Evolutionary conservation across 225 moss, liverwort and hornwort species (phyloP), one percentile per base, ranked within the genome.

Genomic region (Antitrichia curtipendula): DNA sequence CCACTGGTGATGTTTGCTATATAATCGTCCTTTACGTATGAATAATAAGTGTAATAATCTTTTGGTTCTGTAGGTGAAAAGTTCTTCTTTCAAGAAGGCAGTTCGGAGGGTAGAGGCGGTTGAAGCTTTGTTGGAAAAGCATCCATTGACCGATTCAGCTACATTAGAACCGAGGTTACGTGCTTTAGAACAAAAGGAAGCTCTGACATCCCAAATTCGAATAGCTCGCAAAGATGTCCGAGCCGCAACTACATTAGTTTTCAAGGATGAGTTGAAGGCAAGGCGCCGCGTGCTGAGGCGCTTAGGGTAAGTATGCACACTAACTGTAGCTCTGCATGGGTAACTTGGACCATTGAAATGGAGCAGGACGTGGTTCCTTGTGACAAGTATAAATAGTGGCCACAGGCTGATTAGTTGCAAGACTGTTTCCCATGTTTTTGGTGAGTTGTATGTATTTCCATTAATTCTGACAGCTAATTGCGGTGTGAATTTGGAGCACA

Each of bases 201-300:
- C 90, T 84, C 81, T 99, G 80, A 93, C 89, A 81, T 89, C 91
- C 66, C 90, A 93, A 85, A 95, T 99, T 80, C 96, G 96, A 87
- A 91, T 91, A 54, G 97, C 99, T 63, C 95, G 93, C 43, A 94
- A 95, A 78, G 96, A 99, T 74, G 95, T 97, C 70, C 94, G 97
- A 72, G 91, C 95, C 73, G 96, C 96, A 79, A 95, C 97, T 64
- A 95, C 93, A 24, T 92, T 99, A 82, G 96, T 99, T 22, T 97
- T 99, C 88, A 99, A 97, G 83, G 99, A 99, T 93, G 99, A 99
- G 84, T 84, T 99, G 59, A 97, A 96, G 91, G 93, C 97, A 62
- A 93, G 99, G 63, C 95, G 92, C 76, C 95, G 96, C 36, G 96
- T 97, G 77, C 91, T 99, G 85, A 94, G 96, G 71, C 94, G 97